phyloP scores from a whole-genome alignment of 2,329 filamentous ascomycete genomes.

The Monilinia fructigena region DNA sequence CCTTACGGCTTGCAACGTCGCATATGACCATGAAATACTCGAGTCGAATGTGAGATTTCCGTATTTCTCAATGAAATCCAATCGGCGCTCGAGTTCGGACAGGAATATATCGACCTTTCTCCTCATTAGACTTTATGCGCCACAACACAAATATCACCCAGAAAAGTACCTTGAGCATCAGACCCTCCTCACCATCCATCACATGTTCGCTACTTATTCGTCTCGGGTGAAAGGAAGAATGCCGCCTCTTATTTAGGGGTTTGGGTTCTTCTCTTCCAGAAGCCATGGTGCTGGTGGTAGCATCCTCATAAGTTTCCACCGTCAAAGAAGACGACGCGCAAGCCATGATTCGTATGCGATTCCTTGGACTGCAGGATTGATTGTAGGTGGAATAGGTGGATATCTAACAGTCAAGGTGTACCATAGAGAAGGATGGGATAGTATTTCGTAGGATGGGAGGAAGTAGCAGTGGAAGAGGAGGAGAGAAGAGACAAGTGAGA shows the following conservation, averaged over 20 bases:
- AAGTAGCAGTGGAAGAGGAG: neutral
- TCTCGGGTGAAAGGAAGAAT: constrained; percentile 56
- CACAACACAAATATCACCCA: neutral
- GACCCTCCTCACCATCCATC: constrained; percentile 61
- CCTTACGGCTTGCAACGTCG: constrained; percentile 81
- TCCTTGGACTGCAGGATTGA: neutral
- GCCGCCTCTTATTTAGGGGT: constrained; percentile 44
- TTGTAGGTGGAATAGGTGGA: neutral
- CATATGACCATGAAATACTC: constrained; percentile 79
- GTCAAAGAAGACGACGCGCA: constrained; percentile 39
- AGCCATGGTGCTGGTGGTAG: constrained; percentile 27
- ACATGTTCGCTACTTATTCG: constrained; percentile 58
- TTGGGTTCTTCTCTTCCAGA: constrained; percentile 30
- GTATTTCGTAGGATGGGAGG: neutral
- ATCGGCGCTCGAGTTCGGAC: constrained; percentile 77
- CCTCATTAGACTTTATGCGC: constrained; percentile 16
- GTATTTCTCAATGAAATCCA: constrained; percentile 87
- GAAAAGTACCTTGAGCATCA: constrained; percentile 55
- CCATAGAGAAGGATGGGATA: neutral
- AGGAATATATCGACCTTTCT: constrained; percentile 74
- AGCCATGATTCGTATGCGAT: constrained; percentile 33
- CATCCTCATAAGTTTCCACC: constrained; percentile 38
- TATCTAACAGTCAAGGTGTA: constrained; percentile 1
- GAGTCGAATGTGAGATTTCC: constrained; percentile 80
- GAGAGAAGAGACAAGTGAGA: too few relatives aligned